These are phyloP conservation scores for Mycena capillaripes DNA, from an alignment of 768 basidiomycete genomes.

Conservation along the genomic window DNA sequence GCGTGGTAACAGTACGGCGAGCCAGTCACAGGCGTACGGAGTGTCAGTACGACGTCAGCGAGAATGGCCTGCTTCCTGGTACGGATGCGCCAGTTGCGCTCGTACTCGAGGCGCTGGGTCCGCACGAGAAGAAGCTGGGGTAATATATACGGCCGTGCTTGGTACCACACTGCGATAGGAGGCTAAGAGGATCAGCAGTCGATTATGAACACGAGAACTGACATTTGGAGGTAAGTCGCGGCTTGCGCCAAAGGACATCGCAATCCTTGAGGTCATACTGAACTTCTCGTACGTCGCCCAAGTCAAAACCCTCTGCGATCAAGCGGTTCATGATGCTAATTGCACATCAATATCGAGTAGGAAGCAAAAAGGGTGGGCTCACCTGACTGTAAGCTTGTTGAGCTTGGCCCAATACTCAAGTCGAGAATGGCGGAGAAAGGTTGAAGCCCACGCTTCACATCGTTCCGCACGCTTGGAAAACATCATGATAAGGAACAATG, in stretches of 20 bases:
- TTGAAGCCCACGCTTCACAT: not conserved
- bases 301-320: not conserved
- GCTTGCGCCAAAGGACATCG: not conserved
- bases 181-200: not conserved
- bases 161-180: slow-evolving; percentile 11
- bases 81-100: not conserved
- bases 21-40: not conserved
- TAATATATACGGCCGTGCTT: slow-evolving; percentile 2
- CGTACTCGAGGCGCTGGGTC: not conserved
- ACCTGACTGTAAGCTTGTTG: not conserved
- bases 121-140: not conserved
- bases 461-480: not conserved
- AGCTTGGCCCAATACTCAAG: not conserved
- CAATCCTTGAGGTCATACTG: not conserved
- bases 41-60: not conserved
- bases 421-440: too few relatives aligned
- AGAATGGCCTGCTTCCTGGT: not conserved
- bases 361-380: too few relatives aligned
- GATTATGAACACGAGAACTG: not conserved
- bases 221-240: slow-evolving; percentile 16
- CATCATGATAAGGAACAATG: not conserved
- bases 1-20: not conserved
- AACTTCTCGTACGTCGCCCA: not conserved
- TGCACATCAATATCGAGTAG: not conserved
- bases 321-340: not conserved